Evolutionary conservation across 805 yeast species (phyloP).

Genomic region (Pichia nakasei): DNA sequence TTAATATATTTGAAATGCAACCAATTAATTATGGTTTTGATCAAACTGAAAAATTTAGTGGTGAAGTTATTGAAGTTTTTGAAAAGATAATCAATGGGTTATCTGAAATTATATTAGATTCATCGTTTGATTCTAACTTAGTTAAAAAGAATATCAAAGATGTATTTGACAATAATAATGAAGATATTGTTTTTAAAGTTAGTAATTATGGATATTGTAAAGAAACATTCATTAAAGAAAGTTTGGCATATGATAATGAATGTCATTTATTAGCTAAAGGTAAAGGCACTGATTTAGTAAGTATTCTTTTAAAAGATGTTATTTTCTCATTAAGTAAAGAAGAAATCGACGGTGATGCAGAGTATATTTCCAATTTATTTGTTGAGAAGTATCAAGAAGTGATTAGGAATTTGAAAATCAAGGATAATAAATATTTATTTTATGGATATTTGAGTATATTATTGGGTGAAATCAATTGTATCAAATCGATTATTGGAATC

Average conservation of each 20-base stretch:
- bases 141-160: constrained; percentile 18
- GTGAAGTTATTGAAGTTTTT: not conserved
- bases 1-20: not conserved
- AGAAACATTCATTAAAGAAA: not conserved
- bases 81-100: not conserved
- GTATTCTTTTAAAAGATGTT: constrained; percentile 41
- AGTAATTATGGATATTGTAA: constrained; percentile 45
- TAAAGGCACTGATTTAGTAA: constrained; percentile 30
- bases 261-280: constrained; percentile 8
- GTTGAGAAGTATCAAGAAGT: constrained; percentile 28
- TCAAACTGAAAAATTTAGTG: not conserved
- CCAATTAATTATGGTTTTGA: not conserved
- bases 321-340: constrained; percentile 31
- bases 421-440: not conserved
- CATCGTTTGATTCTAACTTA: constrained; percentile 31
- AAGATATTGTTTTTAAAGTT: constrained; percentile 32
- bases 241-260: not conserved
- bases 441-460: constrained; percentile 3
- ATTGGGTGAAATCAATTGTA: not conserved
- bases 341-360: constrained; percentile 29
- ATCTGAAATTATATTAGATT: constrained; percentile 30
- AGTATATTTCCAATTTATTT: constrained; percentile 32
- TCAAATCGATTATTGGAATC: not conserved
- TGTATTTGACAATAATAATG: constrained; percentile 37
- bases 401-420: not conserved